These are phyloP conservation scores for Nidularia sp. DNA, from an alignment of 768 basidiomycete genomes.

Conservation along the genomic window DNA sequence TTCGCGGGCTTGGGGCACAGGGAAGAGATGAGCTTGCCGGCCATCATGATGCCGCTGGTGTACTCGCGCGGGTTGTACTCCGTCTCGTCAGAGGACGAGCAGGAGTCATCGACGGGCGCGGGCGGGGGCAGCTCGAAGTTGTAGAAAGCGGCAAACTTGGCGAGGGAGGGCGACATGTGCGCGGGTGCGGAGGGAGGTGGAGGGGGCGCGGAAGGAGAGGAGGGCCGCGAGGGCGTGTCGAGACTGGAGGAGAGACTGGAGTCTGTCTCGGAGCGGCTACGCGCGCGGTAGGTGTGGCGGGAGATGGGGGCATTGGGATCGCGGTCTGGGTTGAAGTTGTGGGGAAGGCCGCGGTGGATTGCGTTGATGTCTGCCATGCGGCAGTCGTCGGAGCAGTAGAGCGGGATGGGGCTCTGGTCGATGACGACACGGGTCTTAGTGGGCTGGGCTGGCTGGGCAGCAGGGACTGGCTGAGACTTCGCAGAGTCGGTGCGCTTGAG, in stretches of 20 bases:
- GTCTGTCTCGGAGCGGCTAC: too few relatives aligned
- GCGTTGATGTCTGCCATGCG: constrained; percentile 46
- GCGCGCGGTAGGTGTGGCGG: constrained; percentile 31
- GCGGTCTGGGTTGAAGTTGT: constrained; percentile 44
- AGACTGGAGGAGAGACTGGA: too few relatives aligned
- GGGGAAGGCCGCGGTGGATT: constrained; percentile 32
- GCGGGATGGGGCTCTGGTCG: constrained; percentile 74
- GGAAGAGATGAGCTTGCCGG: constrained; percentile 47
- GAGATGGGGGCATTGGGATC: constrained; percentile 29
- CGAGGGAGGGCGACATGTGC: constrained; percentile 19
- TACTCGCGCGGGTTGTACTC: constrained; percentile 36
- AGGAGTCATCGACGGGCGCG: constrained; percentile 33
- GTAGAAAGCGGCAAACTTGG: constrained; percentile 27
- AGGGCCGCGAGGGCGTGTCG: too few relatives aligned
- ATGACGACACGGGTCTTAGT: constrained; percentile 62
- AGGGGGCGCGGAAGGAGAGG: constrained; percentile 17
- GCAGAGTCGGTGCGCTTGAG: constrained; percentile 33
- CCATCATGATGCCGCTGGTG: constrained; percentile 65
- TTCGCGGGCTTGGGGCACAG: constrained; percentile 37
- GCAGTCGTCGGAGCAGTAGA: constrained; percentile 84
- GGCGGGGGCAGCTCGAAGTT: constrained; percentile 55
- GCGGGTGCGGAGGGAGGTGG: constrained; percentile 8
- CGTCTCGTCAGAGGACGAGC: constrained; percentile 11
- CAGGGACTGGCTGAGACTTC: constrained; percentile 11
- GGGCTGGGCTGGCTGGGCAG: constrained; percentile 6